Conservation (phyloP, 164 flowering plant genomes). For the Aristolochia contorta region DNA sequence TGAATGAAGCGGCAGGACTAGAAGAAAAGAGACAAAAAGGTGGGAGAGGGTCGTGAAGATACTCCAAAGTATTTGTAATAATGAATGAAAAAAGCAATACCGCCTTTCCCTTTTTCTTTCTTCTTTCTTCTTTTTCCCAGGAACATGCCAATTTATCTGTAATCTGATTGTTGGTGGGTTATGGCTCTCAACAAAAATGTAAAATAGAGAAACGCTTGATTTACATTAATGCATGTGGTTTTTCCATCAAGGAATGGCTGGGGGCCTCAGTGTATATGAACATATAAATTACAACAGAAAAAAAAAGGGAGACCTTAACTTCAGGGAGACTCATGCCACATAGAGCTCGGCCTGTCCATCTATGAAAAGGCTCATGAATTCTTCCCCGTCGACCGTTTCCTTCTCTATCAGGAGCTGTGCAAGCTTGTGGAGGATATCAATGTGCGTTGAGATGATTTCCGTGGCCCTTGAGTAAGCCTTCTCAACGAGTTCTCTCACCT, state of each 20-base stretch:
- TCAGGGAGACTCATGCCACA: slow-evolving; percentile 27
- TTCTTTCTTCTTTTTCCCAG: slow-evolving; percentile 8
- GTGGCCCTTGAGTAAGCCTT: slow-evolving; percentile 70
- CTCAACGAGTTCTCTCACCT: slow-evolving; percentile 85
- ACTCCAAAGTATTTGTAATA: too few species aligned
- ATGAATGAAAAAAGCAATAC: too few species aligned
- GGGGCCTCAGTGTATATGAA: slow-evolving; percentile 9
- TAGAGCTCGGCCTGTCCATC: slow-evolving; percentile 87
- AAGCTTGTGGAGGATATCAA: slow-evolving; percentile 91
- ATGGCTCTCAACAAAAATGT: slow-evolving; percentile 17
- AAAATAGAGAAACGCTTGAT: slow-evolving; percentile 17
- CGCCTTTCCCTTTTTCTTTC: too few species aligned
- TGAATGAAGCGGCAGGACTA: slow-evolving; percentile 74
- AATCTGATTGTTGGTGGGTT: slow-evolving; percentile 12
- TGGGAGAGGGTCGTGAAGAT: slow-evolving; percentile 30
- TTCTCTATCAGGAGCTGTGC: slow-evolving; percentile 90
- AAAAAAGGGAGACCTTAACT: too few species aligned
- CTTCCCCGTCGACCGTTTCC: slow-evolving; percentile 94
- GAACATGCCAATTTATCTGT: slow-evolving; percentile 8
- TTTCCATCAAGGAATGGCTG: too few species aligned
- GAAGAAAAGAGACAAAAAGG: slow-evolving; percentile 70
- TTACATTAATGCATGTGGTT: slow-evolving; percentile 7
- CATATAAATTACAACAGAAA: not conserved
- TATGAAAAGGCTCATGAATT: slow-evolving; percentile 95
- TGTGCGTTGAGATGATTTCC: slow-evolving; percentile 66